Percentiles rank a stretch among this genome's conserved stretches.
phyloP scores from a whole-genome alignment of 345 rosid species.

The Hypericum androsaemum region DNA sequence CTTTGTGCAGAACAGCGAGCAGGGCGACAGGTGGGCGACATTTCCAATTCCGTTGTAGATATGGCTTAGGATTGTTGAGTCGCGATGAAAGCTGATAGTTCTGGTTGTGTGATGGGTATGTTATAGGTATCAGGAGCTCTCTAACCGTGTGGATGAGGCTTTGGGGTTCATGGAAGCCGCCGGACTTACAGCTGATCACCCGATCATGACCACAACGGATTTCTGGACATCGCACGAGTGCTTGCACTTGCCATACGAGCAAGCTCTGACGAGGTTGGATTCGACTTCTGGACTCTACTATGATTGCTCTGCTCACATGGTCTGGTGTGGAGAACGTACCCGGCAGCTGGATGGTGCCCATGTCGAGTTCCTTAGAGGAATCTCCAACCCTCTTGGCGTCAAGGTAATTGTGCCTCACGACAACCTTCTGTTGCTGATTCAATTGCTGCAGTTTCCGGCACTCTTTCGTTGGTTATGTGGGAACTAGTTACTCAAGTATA shows the following conservation, averaged over 20 bases:
- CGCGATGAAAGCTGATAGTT: background rate
- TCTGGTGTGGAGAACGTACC: constrained; percentile 24
- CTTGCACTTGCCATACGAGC: constrained; percentile 22
- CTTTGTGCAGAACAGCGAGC: constrained; percentile 21
- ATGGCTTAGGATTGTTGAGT: background rate
- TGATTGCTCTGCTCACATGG: constrained; percentile 24
- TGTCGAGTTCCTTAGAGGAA: constrained; percentile 23
- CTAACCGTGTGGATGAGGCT: constrained; percentile 19
- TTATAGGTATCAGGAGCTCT: constrained; percentile 18
- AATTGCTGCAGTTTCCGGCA: too few species aligned
- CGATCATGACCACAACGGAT: constrained; percentile 23
- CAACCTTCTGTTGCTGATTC: too few species aligned
- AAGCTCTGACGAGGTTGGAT: constrained; percentile 23
- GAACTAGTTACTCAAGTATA: background rate
- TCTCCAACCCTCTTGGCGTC: constrained; percentile 24
- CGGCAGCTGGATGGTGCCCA: constrained; percentile 28
- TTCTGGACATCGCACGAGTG: constrained; percentile 26
- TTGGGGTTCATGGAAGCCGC: constrained; percentile 23
- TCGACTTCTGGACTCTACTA: constrained; percentile 22
- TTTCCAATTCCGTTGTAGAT: background rate
- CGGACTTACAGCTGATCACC: constrained; percentile 23
- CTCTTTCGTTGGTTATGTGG: too few species aligned
- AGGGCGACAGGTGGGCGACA: constrained; percentile 18
- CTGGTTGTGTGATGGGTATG: background rate
- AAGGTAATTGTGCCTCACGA: constrained; percentile 22